Evolutionary conservation across 495 filamentous ascomycete genomes (phyloP), one percentile per base, ranked within the genome.

Genomic region (Penicillium ucsense): DNA sequence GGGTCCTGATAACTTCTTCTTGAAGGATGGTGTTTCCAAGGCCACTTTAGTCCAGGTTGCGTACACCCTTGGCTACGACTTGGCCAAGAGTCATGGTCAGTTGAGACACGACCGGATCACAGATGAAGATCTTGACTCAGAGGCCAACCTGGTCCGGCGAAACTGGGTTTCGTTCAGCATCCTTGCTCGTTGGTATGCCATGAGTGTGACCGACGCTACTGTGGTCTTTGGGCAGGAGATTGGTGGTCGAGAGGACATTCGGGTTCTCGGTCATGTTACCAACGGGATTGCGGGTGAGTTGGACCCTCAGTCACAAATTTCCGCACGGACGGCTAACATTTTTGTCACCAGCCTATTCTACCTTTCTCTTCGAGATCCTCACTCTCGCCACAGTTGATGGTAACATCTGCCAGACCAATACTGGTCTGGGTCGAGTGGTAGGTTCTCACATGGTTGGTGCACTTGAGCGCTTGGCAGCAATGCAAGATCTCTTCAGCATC

Each of bases 81-180:
- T 72, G 55, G 67, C 64, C 3, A 74, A 72, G 51, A 60, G 42
- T 28, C 64, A 67, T 29, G 67, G 64, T 11, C 69, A 72, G 38
- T 50, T 67, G 36, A 70, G 60, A 49, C 60, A 46, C 41, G 62
- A 66, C 28, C 61, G 65, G 5, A 41, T 55, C 8, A 50, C 65
- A 6, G 62, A 71, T 43, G 59, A 61, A 3, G 84, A 89, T 60
- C 51, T 72, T 4, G 83, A 90, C 60, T 83, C 84, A 6, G 82
- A 86, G 44, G 80, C 84, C 43, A 82, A 81, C 31, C 72, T 91
- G 29, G 77, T 76, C 3, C 67, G 86, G 46, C 78, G 86, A 35
- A 78, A 78, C 41, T 94, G 86, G 85, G 86, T 84, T 65, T 76
- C 81, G 1, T 62, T 92, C 45, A 74, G 83, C 40, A 79, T 86